A percentile compares a stretch with the other conserved stretches of the same genome.
phyloP scores from a whole-genome alignment of 139 green algal genomes.

The Chara braunii region DNA sequence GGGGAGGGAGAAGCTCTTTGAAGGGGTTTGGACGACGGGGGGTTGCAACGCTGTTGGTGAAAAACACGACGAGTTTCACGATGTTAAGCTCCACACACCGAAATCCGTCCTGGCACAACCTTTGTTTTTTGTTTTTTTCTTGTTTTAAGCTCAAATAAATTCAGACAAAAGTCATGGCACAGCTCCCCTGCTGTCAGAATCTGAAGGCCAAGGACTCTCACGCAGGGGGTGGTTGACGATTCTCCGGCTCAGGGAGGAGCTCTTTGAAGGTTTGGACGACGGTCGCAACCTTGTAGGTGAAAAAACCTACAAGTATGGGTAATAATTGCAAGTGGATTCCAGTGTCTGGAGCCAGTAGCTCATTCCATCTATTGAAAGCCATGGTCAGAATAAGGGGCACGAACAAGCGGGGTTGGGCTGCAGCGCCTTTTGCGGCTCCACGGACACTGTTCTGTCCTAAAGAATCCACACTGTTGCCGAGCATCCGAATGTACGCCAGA shows the following conservation, averaged over 20 bases:
- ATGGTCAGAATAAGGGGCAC: slow-evolving; percentile 81
- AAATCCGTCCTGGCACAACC: too few relatives aligned
- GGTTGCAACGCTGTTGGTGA: too few relatives aligned
- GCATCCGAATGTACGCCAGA: slow-evolving; percentile 73
- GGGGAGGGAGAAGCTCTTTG: too few relatives aligned
- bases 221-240: not conserved
- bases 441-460: slow-evolving; percentile 37
- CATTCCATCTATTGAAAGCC: slow-evolving; percentile 65
- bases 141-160: too few relatives aligned
- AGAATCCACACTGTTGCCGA: slow-evolving; percentile 66
- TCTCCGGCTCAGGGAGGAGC: slow-evolving; percentile 8
- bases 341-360: slow-evolving; percentile 5
- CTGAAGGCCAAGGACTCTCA: not conserved
- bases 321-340: slow-evolving; percentile 69
- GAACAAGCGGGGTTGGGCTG: slow-evolving; percentile 63
- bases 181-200: too few relatives aligned
- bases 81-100: too few relatives aligned
- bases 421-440: slow-evolving; percentile 25
- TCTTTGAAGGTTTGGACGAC: slow-evolving; percentile 33
- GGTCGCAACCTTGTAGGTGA: slow-evolving; percentile 82
- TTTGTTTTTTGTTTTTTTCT: too few relatives aligned
- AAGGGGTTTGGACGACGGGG: too few relatives aligned
- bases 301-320: slow-evolving; percentile 86
- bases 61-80: too few relatives aligned
- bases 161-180: too few relatives aligned